These are phyloP conservation scores for Lenzites betulinus DNA, from an alignment of 768 basidiomycete species.

Conservation along the genomic window DNA sequence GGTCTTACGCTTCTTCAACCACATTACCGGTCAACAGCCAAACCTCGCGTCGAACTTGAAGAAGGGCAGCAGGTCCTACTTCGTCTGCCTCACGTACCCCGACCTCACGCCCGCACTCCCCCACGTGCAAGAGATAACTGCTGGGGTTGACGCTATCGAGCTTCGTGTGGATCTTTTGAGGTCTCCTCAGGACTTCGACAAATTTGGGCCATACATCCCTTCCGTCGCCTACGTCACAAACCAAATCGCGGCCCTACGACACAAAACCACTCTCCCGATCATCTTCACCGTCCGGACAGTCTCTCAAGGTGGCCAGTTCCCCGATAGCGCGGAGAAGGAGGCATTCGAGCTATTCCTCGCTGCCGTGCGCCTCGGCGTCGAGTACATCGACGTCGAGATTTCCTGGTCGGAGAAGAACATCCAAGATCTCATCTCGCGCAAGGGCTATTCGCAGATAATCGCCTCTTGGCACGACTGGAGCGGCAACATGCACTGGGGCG, in stretches of 20 bases:
- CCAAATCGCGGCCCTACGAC: slow-evolving; percentile 80
- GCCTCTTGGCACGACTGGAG: slow-evolving; percentile 97
- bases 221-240: slow-evolving; percentile 70
- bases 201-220: slow-evolving; percentile 59
- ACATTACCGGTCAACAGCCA: slow-evolving; percentile 71
- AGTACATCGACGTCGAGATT: slow-evolving; percentile 93
- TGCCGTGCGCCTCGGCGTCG: slow-evolving; percentile 80
- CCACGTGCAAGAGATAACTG: slow-evolving; percentile 69
- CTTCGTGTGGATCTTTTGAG: slow-evolving; percentile 90
- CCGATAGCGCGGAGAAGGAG: slow-evolving; percentile 71
- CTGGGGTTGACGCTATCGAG: slow-evolving; percentile 91
- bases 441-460: slow-evolving; percentile 78
- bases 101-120: slow-evolving; percentile 73
- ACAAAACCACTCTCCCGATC: slow-evolving; percentile 78
- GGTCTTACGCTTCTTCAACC: slow-evolving; percentile 82
- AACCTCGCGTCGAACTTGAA: slow-evolving; percentile 62
- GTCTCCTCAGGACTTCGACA: slow-evolving; percentile 46
- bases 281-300: slow-evolving; percentile 90
- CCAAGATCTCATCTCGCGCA: slow-evolving; percentile 56
- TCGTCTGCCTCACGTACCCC: slow-evolving; percentile 91
- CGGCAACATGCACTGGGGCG: slow-evolving; percentile 81
- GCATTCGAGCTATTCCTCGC: slow-evolving; percentile 76
- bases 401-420: slow-evolving; percentile 67
- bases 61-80: slow-evolving; percentile 74
- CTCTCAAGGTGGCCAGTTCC: slow-evolving; percentile 90